Conservation (phyloP, 345 rosid species). For the Firmiana major region DNA sequence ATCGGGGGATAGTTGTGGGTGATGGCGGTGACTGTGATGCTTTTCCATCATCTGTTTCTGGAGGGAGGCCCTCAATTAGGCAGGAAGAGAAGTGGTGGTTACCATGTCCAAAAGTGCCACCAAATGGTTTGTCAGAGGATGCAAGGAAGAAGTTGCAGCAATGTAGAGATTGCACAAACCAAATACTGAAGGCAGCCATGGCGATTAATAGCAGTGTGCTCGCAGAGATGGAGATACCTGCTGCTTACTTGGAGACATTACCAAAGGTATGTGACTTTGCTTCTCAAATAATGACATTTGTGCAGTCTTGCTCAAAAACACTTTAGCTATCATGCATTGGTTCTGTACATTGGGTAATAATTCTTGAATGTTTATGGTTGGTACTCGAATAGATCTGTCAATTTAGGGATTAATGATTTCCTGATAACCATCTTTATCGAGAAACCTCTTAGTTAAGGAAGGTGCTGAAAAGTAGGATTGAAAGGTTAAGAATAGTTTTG, state of each 20-base stretch:
- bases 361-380: not conserved
- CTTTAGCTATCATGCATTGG: not conserved
- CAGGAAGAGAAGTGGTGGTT: constrained; percentile 97
- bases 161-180: constrained; percentile 81
- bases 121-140: constrained; percentile 72
- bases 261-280: constrained; percentile 58
- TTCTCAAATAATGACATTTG: not conserved
- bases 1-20: constrained; percentile 76
- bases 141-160: constrained; percentile 79
- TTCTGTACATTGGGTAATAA: not conserved
- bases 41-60: constrained; percentile 39
- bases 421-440: not conserved
- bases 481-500: not conserved
- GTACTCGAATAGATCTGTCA: not conserved
- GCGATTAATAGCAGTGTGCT: constrained; percentile 87
- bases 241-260: constrained; percentile 75
- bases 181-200: constrained; percentile 95
- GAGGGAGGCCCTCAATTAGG: constrained; percentile 69
- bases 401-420: not conserved
- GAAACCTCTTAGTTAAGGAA: not conserved
- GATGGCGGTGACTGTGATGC: constrained; percentile 51
- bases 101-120: constrained; percentile 80
- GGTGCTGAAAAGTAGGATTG: not conserved
- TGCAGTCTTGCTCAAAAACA: not conserved
- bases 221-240: constrained; percentile 87